Percentiles rank a stretch among this genome's conserved stretches.
phyloP scores from a whole-genome alignment of 2,329 filamentous ascomycete species.

The Alternaria rosae region DNA sequence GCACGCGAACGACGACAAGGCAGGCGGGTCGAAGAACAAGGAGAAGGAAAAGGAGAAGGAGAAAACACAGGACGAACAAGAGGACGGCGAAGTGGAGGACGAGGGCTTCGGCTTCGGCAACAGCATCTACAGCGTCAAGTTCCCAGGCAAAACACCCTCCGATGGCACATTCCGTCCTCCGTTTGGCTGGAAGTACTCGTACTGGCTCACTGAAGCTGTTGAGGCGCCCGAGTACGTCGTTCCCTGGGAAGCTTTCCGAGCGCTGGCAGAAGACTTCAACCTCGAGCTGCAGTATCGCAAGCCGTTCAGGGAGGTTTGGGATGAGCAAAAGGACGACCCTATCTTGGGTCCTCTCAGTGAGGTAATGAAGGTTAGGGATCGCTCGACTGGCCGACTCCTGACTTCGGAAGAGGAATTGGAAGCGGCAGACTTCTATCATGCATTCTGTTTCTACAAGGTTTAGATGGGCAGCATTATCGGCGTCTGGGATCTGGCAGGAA shows the following conservation, averaged over 20 bases:
- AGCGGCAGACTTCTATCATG: slow-evolving; percentile 82
- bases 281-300: slow-evolving; percentile 94
- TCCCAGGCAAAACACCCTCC: slow-evolving; percentile 80
- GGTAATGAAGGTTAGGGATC: slow-evolving; percentile 89
- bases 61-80: slow-evolving; percentile 23
- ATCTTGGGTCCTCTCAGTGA: slow-evolving; percentile 85
- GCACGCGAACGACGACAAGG: slow-evolving; percentile 34
- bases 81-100: slow-evolving; percentile 57
- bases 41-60: slow-evolving; percentile 53
- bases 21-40: slow-evolving; percentile 33
- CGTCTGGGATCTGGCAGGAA: slow-evolving; percentile 5
- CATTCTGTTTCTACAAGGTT: slow-evolving; percentile 97
- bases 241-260: slow-evolving; percentile 96
- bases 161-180: slow-evolving; percentile 94
- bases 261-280: slow-evolving; percentile 94
- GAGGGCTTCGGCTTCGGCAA: slow-evolving; percentile 83
- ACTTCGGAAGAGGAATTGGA: slow-evolving; percentile 91
- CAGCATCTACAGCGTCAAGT: slow-evolving; percentile 87
- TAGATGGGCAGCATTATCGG: slow-evolving; percentile 46
- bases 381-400: slow-evolving; percentile 69
- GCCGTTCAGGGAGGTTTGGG: slow-evolving; percentile 89
- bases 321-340: slow-evolving; percentile 84
- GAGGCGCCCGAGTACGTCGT: slow-evolving; percentile 98
- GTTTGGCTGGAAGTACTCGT: slow-evolving; percentile 98
- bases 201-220: slow-evolving; percentile 94